Percentiles rank a stretch among this genome's conserved stretches.
Conservation (phyloP, 371 early-diverging fungal species). For the Mucor saturninus region DNA sequence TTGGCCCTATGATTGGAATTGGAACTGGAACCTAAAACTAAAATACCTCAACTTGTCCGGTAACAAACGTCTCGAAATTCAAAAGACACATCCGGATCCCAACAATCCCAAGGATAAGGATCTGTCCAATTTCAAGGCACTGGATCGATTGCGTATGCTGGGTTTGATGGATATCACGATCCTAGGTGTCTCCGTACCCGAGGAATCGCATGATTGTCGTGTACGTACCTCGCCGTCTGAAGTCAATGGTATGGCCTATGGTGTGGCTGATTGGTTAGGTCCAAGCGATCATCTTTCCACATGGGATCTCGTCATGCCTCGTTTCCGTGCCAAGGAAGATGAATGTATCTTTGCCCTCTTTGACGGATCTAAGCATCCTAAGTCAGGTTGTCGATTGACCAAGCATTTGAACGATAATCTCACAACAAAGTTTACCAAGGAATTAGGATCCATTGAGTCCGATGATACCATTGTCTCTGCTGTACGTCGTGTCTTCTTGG, state of each 20-base stretch:
- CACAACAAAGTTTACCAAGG: slow-evolving; percentile 66
- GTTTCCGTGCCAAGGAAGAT: slow-evolving; percentile 78
- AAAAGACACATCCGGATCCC: slow-evolving; percentile 50
- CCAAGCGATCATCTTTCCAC: slow-evolving; percentile 64
- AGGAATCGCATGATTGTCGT: slow-evolving; percentile 81
- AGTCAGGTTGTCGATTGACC: slow-evolving; percentile 60
- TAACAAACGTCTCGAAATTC: slow-evolving; percentile 89
- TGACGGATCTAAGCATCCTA: slow-evolving; percentile 71
- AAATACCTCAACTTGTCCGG: slow-evolving; percentile 92
- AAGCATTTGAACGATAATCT: slow-evolving; percentile 77
- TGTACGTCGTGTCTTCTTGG: slow-evolving; percentile 75
- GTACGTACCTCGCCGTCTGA: slow-evolving; percentile 86
- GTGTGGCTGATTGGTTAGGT: slow-evolving; percentile 84
- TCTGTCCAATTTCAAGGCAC: slow-evolving; percentile 76
- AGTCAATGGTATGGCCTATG: slow-evolving; percentile 81
- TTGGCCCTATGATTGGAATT: slow-evolving; percentile 97
- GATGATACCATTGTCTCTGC: slow-evolving; percentile 66
- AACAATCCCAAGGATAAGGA: slow-evolving; percentile 52
- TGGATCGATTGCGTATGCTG: slow-evolving; percentile 74
- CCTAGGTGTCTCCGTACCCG: slow-evolving; percentile 76
- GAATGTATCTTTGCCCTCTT: slow-evolving; percentile 90
- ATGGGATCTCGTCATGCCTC: slow-evolving; percentile 84
- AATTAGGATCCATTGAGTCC: slow-evolving; percentile 64
- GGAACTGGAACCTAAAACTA: slow-evolving; percentile 91
- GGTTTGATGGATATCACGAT: slow-evolving; percentile 91